Percentiles rank a stretch among this genome's conserved stretches.
phyloP scores from a whole-genome alignment of 108 stramenopile species.

The Skeletonema potamos region DNA sequence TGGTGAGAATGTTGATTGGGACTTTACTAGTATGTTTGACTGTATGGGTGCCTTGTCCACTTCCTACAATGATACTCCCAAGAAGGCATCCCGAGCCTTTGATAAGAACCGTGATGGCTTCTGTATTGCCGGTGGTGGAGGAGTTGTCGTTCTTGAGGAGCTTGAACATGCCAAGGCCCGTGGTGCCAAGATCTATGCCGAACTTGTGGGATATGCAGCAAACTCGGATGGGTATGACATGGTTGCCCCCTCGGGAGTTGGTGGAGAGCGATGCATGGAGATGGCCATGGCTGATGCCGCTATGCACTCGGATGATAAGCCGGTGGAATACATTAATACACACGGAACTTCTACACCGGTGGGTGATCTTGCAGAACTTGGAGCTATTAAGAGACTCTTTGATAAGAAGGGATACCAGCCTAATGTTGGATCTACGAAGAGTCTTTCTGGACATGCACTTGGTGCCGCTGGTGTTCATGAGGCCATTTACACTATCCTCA shows the following conservation, averaged over 20 bases:
- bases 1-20: conserved; percentile 89
- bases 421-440: conserved; percentile 95
- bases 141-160: conserved; percentile 95
- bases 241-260: conserved; percentile 97
- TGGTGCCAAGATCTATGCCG: conserved; percentile 96
- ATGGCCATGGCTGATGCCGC: conserved; percentile 87
- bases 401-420: conserved; percentile 86
- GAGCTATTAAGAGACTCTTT: conserved; percentile 91
- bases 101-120: conserved; percentile 98
- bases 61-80: conserved; percentile 86
- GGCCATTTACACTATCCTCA: conserved; percentile 93
- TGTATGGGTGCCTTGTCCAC: conserved; percentile 96
- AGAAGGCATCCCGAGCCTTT: conserved; percentile 90
- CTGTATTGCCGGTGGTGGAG: conserved; percentile 99
- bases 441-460: conserved; percentile 94
- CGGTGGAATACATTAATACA: conserved; percentile 96
- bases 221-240: conserved; percentile 99
- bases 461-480: conserved; percentile 99
- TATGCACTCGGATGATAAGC: conserved; percentile 61
- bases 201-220: conserved; percentile 95
- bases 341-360: conserved; percentile 99
- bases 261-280: conserved; percentile 92
- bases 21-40: conserved; percentile 93
- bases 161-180: conserved; percentile 95
- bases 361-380: conserved; percentile 93